These are phyloP conservation scores for Pseudonitzschia delicatissima DNA, from an alignment of 108 stramenopile species.

Conservation along the genomic window DNA sequence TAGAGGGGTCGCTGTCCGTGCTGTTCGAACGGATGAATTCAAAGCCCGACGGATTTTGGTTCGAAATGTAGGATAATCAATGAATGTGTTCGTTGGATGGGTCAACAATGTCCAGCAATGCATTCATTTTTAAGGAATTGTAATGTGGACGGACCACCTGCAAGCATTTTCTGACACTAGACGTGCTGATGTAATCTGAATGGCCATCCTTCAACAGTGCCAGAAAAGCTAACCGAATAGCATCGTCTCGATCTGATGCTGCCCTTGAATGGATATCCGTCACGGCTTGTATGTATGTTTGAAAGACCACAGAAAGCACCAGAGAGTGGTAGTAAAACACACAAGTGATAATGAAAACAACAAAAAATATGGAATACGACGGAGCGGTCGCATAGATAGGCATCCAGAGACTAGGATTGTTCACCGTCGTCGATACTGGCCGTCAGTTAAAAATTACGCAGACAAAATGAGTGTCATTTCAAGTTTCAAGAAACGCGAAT, in stretches of 20 bases:
- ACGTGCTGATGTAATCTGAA: conserved; percentile 24
- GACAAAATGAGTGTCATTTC: background rate
- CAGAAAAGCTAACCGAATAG: conserved; percentile 39
- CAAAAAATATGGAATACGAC: conserved; percentile 48
- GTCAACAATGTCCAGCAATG: conserved; percentile 55
- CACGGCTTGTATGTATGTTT: conserved; percentile 53
- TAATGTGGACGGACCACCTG: conserved; percentile 56
- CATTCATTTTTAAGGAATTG: conserved; percentile 49
- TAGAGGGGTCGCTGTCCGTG: conserved; percentile 27
- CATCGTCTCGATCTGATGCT: conserved; percentile 39
- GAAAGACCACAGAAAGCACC: conserved; percentile 60
- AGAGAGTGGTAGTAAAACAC: conserved; percentile 52
- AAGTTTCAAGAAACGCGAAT: background rate
- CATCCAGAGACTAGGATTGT: conserved; percentile 62
- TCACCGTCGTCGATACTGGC: conserved; percentile 52
- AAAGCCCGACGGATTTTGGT: conserved; percentile 53
- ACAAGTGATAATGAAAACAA: conserved; percentile 41
- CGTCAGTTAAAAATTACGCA: background rate
- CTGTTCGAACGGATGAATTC: conserved; percentile 49
- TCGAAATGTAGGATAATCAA: conserved; percentile 52
- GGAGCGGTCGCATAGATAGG: conserved; percentile 43
- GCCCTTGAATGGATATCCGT: conserved; percentile 40
- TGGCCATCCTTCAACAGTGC: conserved; percentile 27
- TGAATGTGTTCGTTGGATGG: conserved; percentile 23
- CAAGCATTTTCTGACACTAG: conserved; percentile 37